Evolutionary conservation across 129 eudicot species (phyloP), one percentile per base, ranked within the genome.

Genomic region (Oenanthe sinensis): DNA sequence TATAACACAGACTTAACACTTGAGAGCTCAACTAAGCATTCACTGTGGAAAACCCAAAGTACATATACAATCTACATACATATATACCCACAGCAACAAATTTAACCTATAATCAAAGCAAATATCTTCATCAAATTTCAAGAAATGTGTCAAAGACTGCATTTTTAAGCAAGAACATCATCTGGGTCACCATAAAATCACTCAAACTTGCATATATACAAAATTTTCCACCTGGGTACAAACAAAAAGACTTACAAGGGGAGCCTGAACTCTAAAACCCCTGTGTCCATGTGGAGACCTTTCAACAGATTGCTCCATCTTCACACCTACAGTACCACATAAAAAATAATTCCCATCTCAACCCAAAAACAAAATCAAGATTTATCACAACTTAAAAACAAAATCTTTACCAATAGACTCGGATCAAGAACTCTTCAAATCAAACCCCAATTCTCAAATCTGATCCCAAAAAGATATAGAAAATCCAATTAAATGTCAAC

Each of bases 251-350:
- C 93, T 90, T 81, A 95, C 98, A 91, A 95, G 81, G 72, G 98
- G 97, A 87, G 98, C 89, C 81, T 91, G 97, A 88, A 90, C 85
- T 82, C 98, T 85, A 85, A 87, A 87, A 78, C 90, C 91, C 81
- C 97, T 90, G 5, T 83, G 87, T 62, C 71, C 96, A 91, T 87
- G 88, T 58, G 97, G 92, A 68, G 97, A 91, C 84, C 87, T 86
- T 83, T 91, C 93, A 90, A 82, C 85, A 63, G 92, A 84, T 71
- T 87, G 91, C 76, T 91, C 90, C 98, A 94, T 93, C 77, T 79
- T 82, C 77, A 63, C 72, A 83, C 49, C 72, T 78, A 54, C 78
- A 84, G 40, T 75, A 71, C 75, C 90, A 86, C 72, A 63, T 65
- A 82, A 52, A 69, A 22, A 20, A 55, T 1, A 17, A 79, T 48